phyloP scores from a whole-genome alignment of 352 stramenopile species.

The Phytophthora litchii region DNA sequence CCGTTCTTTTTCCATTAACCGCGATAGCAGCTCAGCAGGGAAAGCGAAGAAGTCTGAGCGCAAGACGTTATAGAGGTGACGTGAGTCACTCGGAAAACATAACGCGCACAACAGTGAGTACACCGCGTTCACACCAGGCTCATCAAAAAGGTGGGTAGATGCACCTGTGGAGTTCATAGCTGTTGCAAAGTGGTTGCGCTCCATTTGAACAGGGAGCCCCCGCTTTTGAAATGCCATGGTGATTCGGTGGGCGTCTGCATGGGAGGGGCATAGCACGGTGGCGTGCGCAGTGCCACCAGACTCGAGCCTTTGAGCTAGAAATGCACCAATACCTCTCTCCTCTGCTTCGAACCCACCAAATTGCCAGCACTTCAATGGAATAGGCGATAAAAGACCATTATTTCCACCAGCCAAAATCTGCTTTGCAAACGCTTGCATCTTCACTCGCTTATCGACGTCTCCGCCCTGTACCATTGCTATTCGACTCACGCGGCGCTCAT shows the following conservation, averaged over 20 bases:
- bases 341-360: constrained; percentile 30
- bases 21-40: constrained; percentile 58
- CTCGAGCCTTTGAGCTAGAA: constrained; percentile 21
- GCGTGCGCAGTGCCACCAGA: constrained; percentile 10
- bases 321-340: constrained; percentile 26
- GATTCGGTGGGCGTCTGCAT: constrained; percentile 47
- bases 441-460: constrained; percentile 8
- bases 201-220: constrained; percentile 33
- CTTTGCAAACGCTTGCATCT: constrained; percentile 33
- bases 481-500: constrained; percentile 8
- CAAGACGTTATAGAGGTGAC: constrained; percentile 80
- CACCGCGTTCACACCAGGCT: constrained; percentile 64
- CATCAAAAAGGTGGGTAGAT: constrained; percentile 53
- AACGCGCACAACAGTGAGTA: constrained; percentile 75
- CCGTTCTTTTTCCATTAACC: constrained; percentile 69
- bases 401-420: constrained; percentile 23
- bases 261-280: constrained; percentile 45
- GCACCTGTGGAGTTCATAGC: constrained; percentile 14
- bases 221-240: constrained; percentile 40
- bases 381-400: background rate
- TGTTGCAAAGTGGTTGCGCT: constrained; percentile 8
- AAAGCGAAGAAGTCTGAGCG: constrained; percentile 68
- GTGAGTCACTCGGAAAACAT: constrained; percentile 68
- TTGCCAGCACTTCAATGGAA: constrained; percentile 33
- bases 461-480: background rate